Evolutionary conservation across 495 filamentous ascomycete genomes (phyloP), one percentile per base, ranked within the genome.

Genomic region (Amorphotheca resinae): DNA sequence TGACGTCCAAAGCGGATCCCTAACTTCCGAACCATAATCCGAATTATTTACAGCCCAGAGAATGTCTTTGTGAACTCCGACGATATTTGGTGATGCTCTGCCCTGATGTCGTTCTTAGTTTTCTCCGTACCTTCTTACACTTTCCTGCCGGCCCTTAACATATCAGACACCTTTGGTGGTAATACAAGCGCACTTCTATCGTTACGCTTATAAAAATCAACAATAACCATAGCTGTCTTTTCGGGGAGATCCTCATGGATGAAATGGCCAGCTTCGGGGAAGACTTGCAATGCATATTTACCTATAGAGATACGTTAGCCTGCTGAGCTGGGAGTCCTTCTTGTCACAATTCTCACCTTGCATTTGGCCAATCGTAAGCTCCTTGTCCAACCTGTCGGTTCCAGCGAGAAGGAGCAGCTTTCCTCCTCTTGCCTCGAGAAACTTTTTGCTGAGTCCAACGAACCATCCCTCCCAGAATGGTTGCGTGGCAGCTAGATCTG

Each of bases 391-490:
- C 42, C 93, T 70, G 62, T 99, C 91, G 11, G 91, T 96, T 4
- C 91, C 91, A 4, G 91, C 93, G 12, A 99, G 72, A 21, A 99
- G 63, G 20, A 99, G 64, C 45, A 96, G 57, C 62, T 99, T 99
- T 33, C 87, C 91, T 7, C 89, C 91, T 36, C 73, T 72, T 0
- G 80, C 83, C 23, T 72, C 68, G 20, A 99, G 70, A 59, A 99
- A 99, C 60, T 95, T 95, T 41, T 70, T 69, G 52, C 84, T 93
- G 41, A 96, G 67, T 0, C 87, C 87, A 14, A 74, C 62, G 50
- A 96, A 99, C 91, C 91, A 99, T 42, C 75, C 78, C 56, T 87
- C 77, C 91, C 91, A 99, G 57, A 87, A 95, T 12, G 84, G 81
- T 52, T 93, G 78, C 12, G 93, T 95, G 28, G 73, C 71, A 2